Evolutionary conservation across 129 eudicot species (phyloP).

Genomic region (Helianthus tuberosus): DNA sequence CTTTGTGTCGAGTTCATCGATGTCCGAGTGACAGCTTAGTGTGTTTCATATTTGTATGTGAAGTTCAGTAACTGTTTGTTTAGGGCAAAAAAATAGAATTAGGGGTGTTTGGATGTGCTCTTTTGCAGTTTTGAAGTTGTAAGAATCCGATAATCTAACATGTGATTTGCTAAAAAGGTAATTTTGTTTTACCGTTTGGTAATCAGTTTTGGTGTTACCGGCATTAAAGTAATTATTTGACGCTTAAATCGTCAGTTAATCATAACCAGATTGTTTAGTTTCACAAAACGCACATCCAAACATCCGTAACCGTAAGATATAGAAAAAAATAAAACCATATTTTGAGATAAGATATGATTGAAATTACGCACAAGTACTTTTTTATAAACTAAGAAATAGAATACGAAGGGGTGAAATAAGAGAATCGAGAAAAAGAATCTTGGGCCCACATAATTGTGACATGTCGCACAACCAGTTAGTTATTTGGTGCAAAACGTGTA

Average conservation of each 20-base stretch:
- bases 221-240: neutral
- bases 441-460: too few relatives aligned
- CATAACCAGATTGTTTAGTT: neutral
- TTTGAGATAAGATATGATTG: too few relatives aligned
- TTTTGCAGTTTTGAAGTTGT: slow-evolving; percentile 2
- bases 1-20: neutral
- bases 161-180: neutral
- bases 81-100: slow-evolving; percentile 8
- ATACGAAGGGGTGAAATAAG: too few relatives aligned
- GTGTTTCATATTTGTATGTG: neutral
- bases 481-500: too few relatives aligned
- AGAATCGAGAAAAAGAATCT: too few relatives aligned
- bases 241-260: neutral
- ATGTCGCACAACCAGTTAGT: too few relatives aligned
- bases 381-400: too few relatives aligned
- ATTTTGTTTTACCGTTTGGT: neutral
- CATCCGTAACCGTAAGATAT: neutral
- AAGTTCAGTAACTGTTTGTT: slow-evolving; percentile 9
- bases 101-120: neutral
- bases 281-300: slow-evolving; percentile 3
- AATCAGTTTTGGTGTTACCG: neutral
- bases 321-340: too few relatives aligned
- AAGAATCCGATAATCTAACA: neutral
- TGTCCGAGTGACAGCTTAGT: neutral
- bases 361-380: too few relatives aligned